phyloP scores from a whole-genome alignment of 2,329 filamentous ascomycete genomes.

The Paecilomyces fulvus region DNA sequence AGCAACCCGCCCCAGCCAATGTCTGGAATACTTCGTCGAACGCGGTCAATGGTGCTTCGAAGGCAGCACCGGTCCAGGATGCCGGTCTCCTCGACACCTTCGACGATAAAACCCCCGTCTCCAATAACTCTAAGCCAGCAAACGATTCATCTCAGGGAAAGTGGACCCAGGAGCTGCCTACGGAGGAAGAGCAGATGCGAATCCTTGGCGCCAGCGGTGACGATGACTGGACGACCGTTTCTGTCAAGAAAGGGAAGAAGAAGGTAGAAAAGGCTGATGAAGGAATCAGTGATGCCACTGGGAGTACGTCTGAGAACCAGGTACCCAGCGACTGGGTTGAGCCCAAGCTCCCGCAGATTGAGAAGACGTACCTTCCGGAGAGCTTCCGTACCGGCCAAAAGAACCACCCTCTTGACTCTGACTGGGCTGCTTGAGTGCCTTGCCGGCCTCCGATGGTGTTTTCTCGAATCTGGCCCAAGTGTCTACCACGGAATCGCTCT shows the following conservation, averaged over 20 bases:
- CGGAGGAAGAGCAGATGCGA: slow-evolving; percentile 54
- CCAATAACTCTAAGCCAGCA: slow-evolving; percentile 8
- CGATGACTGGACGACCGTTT: slow-evolving; percentile 54
- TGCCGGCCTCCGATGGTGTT: neutral
- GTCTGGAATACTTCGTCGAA: slow-evolving; percentile 40
- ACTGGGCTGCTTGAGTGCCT: slow-evolving; percentile 31
- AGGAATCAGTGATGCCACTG: slow-evolving; percentile 39
- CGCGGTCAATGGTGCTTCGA: slow-evolving; percentile 15
- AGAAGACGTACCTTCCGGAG: slow-evolving; percentile 24
- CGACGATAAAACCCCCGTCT: slow-evolving; percentile 16
- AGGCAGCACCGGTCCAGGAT: slow-evolving; percentile 11
- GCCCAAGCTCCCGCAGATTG: slow-evolving; percentile 26
- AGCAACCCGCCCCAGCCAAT: slow-evolving; percentile 41
- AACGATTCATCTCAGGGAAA: slow-evolving; percentile 22
- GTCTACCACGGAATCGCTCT: slow-evolving; percentile 1
- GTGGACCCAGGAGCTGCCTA: slow-evolving; percentile 43
- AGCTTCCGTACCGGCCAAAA: slow-evolving; percentile 24
- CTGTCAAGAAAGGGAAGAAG: slow-evolving; percentile 51
- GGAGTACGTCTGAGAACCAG: slow-evolving; percentile 30
- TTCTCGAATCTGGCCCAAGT: neutral
- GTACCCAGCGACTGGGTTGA: slow-evolving; percentile 17
- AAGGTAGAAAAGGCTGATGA: slow-evolving; percentile 33
- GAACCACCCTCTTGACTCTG: slow-evolving; percentile 37
- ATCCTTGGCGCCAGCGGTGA: slow-evolving; percentile 40
- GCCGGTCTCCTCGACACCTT: slow-evolving; percentile 37